Evolutionary conservation across 345 rosid genomes (phyloP).

Genomic region (Citrus australasica): DNA sequence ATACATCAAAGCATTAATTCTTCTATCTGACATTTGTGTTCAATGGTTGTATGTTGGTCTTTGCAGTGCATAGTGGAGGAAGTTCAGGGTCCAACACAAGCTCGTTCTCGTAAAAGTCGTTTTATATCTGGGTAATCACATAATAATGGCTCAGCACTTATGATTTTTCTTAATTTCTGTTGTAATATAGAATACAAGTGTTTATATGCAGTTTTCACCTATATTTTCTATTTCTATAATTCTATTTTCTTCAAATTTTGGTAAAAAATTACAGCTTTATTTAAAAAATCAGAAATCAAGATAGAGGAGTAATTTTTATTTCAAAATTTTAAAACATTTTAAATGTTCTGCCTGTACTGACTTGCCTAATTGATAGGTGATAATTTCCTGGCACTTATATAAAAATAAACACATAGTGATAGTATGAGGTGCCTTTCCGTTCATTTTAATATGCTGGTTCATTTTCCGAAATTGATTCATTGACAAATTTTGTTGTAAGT

Average conservation of each 20-base stretch:
- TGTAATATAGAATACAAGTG: neutral
- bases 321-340: neutral
- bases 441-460: neutral
- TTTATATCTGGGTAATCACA: slow-evolving; percentile 87
- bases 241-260: too few relatives aligned
- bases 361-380: neutral
- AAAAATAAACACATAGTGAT: neutral
- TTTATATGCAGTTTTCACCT: neutral
- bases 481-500: neutral
- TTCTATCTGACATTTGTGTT: neutral
- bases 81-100: slow-evolving; percentile 93
- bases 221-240: neutral
- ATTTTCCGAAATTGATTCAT: neutral
- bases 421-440: neutral
- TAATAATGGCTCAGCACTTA: neutral
- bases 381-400: neutral
- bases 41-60: slow-evolving; percentile 12
- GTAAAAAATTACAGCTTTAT: neutral
- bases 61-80: slow-evolving; percentile 97
- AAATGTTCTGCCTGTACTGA: neutral
- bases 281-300: neutral
- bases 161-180: neutral
- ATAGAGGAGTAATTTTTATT: neutral
- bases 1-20: neutral
- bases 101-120: slow-evolving; percentile 91